Conservation (phyloP, 345 rosid species). For the Populus alba region DNA sequence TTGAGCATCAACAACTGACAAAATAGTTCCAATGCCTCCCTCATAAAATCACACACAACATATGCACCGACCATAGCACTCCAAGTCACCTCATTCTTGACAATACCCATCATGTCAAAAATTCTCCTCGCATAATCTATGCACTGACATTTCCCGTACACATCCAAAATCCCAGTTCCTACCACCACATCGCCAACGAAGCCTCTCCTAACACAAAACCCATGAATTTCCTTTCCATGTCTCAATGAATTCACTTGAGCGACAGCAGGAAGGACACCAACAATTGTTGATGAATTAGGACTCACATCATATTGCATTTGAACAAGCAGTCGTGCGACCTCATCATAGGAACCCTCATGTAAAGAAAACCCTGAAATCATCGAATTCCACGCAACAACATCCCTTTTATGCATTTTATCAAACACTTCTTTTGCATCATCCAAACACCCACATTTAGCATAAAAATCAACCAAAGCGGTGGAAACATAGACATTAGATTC, state of each 20-base stretch:
- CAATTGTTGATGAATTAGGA: conserved; percentile 52
- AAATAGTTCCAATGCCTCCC: conserved; percentile 40
- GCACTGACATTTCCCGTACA: conserved; percentile 47
- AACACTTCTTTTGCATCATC: conserved; percentile 43
- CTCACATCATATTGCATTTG: conserved; percentile 39
- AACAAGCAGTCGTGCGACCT: conserved; percentile 34
- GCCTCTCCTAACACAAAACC: conserved; percentile 40
- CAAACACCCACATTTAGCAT: conserved; percentile 51
- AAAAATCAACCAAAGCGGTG: conserved; percentile 55
- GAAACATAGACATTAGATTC: conserved; percentile 42
- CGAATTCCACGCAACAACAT: conserved; percentile 67
- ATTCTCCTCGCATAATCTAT: conserved; percentile 43
- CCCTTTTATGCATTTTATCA: conserved; percentile 40
- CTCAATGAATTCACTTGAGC: conserved; percentile 37
- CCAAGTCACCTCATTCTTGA: conserved; percentile 57
- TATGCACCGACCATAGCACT: conserved; percentile 56
- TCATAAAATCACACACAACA: conserved; percentile 35
- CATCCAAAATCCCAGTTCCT: conserved; percentile 50
- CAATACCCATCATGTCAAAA: conserved; percentile 27
- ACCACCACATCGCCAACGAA: conserved; percentile 36
- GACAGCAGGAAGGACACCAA: conserved; percentile 49
- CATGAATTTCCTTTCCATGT: conserved; percentile 49
- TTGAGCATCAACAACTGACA: conserved; percentile 30
- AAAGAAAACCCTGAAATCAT: conserved; percentile 49
- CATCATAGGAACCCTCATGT: conserved; percentile 21